Evolutionary conservation across 371 early-diverging fungal species (phyloP), one percentile per base, ranked within the genome.

Genomic region (Mucor racemosus): DNA sequence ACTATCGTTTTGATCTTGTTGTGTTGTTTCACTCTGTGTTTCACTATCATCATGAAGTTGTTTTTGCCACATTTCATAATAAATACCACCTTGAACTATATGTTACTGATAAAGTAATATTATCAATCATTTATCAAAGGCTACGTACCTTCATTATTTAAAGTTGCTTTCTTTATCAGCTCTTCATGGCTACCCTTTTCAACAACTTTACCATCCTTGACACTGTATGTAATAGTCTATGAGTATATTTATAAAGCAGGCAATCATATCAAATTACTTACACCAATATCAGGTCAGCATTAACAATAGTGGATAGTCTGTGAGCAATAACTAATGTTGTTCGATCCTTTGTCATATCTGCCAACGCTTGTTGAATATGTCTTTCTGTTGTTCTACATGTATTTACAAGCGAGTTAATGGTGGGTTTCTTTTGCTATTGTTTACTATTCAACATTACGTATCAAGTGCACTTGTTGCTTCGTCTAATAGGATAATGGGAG

Each of bases 281-380:
- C 64, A 91, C 91, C 41, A 92, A 72, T 42, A 92, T 91, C 60
- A 82, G 72, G 66, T 92, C 92, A 15, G 90, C 92, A 62, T 89
- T 79, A 17, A 89, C 79, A 50, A 93, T 86, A 3, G 92, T 92
- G 9, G 88, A 87, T 54, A 97, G 78, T 26, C 97, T 88, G 76
- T 97, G 97, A 0, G 97, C 96, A 75, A 99, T 92, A 26, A 95
- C 87, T 26, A 99, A 79, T n/a, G 97, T 96, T 5, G 97, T 96
- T 58, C 96, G 79, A 72, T 90, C 84, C 50, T 85, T 78, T 35
- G 93, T 84, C 73, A 87, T 86, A n/a, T 78, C 75, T 4, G 76
- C 73, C 54, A 88, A 72, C 17, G 88, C 84, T 38, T 86, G 69
- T 76, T 93, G 88, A 66, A 92, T 88, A 65, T 92, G 85, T 48